Conservation (phyloP, 805 yeast species). For the Sugiyamaella smithiae region DNA sequence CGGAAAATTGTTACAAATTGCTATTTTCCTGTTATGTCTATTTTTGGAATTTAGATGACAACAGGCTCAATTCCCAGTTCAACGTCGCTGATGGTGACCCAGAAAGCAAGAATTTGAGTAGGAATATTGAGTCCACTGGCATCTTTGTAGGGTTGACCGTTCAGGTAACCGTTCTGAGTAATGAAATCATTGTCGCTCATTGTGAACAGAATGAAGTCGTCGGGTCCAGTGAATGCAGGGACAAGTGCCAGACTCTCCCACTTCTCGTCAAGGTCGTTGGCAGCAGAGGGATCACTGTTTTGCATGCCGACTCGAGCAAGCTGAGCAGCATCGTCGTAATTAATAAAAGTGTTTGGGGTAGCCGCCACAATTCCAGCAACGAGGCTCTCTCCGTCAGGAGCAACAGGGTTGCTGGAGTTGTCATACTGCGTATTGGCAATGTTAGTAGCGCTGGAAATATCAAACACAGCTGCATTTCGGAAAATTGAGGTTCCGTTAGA, state of each 20-base stretch:
- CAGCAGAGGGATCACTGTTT: slow-evolving; percentile 16
- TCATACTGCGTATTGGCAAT: slow-evolving; percentile 17
- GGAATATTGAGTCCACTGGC: slow-evolving; percentile 18
- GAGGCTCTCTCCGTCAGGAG: slow-evolving; percentile 20
- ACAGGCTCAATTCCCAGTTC: slow-evolving; percentile 8
- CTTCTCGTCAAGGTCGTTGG: slow-evolving; percentile 19
- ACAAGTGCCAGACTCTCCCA: slow-evolving; percentile 21
- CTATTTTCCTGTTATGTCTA: no score
- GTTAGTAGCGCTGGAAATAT: slow-evolving; percentile 17
- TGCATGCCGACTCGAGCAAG: slow-evolving; percentile 18
- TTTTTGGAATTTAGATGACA: not conserved
- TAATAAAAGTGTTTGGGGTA: slow-evolving; percentile 13
- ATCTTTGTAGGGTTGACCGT: slow-evolving; percentile 15
- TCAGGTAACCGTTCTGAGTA: slow-evolving; percentile 18
- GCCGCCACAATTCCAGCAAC: slow-evolving; percentile 14
- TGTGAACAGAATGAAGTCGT: slow-evolving; percentile 19
- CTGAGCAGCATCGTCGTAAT: slow-evolving; percentile 14
- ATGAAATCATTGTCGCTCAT: slow-evolving; percentile 23
- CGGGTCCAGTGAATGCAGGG: slow-evolving; percentile 14
- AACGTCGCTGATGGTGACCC: slow-evolving; percentile 15
- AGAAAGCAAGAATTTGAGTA: slow-evolving; percentile 21
- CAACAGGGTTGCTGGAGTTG: slow-evolving; percentile 12
- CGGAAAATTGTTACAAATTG: no score
- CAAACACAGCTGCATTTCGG: slow-evolving; percentile 16
- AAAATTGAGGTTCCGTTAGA: slow-evolving; percentile 16